Percentiles rank a stretch among this genome's conserved stretches.
phyloP scores from a whole-genome alignment of 306 rosid species.

The Astragalus membranaceus region DNA sequence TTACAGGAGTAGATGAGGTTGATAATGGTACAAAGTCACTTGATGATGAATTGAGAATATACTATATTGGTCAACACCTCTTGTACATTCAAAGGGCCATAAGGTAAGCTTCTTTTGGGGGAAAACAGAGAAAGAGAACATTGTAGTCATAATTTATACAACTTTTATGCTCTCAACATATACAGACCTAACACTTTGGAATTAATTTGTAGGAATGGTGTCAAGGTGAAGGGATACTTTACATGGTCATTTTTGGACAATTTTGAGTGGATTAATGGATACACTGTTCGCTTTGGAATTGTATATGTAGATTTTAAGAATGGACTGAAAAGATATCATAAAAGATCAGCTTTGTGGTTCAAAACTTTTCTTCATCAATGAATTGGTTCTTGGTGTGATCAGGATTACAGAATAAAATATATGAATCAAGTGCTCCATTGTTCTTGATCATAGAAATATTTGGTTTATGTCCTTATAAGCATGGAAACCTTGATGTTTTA shows the following conservation, averaged over 20 bases:
- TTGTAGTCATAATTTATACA: too few species aligned
- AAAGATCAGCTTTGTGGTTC: slow-evolving; percentile 61
- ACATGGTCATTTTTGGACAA: slow-evolving; percentile 66
- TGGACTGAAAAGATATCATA: slow-evolving; percentile 38
- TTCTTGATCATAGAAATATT: neutral
- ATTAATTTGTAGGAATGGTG: slow-evolving; percentile 38
- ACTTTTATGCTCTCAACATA: neutral
- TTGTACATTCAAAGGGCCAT: slow-evolving; percentile 37
- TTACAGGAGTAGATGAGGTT: slow-evolving; percentile 47
- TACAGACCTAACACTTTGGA: neutral
- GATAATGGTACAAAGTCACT: slow-evolving; percentile 35
- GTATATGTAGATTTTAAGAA: slow-evolving; percentile 47
- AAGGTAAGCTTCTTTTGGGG: slow-evolving; percentile 22
- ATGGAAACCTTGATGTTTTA: neutral
- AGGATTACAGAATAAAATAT: neutral
- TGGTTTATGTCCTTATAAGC: neutral
- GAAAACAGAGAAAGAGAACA: too few species aligned
- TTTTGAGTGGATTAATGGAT: slow-evolving; percentile 51
- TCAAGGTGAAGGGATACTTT: slow-evolving; percentile 55
- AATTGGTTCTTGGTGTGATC: neutral
- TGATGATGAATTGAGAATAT: slow-evolving; percentile 32
- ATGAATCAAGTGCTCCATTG: neutral
- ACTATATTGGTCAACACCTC: slow-evolving; percentile 34
- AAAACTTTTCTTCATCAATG: slow-evolving; percentile 36
- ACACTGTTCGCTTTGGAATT: slow-evolving; percentile 47